Base-by-base conservation (phyloP, 2,329 filamentous ascomycete species). In the Penicillium decumbens region DNA sequence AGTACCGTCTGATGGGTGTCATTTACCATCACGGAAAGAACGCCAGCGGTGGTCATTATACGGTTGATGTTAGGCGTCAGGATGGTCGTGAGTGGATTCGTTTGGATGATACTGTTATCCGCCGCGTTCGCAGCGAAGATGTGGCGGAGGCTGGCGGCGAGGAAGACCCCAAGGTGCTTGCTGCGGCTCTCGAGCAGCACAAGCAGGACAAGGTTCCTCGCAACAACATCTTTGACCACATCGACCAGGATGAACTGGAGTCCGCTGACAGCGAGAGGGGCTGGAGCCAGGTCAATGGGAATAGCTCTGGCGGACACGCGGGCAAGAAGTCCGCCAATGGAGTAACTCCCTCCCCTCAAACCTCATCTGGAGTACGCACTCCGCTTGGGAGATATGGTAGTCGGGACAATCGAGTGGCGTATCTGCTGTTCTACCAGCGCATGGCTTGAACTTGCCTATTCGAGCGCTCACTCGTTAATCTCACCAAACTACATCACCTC, bases 21-120 rank as follows among this genome's bases (percentile, higher is more conserved):
- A 90, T 98, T 20, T 98, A 98, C 67, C 93, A 98, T 65, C 93
- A 98, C 62, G 93, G 93, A 52, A 96, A 95, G 76, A 95, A 95
- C 61, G 93, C 93, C 30, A 95, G 88, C 56, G 91, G 89, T 45
- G 93, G 93, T 3, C 93, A 98, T 69, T 98, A 98, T 71, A 98
- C 93, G 1, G 92, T 95, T n/a, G 93, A 98, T 68, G 87, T 96
- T 35, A 84, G 91, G 50, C 86, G 93, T 44, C 92, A 97, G 70
- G 93, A 98, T 66, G 89, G 87, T n/a, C 82, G 82, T 20, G 91
- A 96, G 70, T 98, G 93, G 93, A 87, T 98, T 49, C 88, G 92
- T 47, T 82, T 98, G 58, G 93, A 98, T 63, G 93, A 98, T 67
- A 98, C 93, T 0, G 75, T 89, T 51, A 90, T 98, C 56, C 83